Conservation (phyloP, 306 rosid genomes). For the apple (Malus domestica) region DNA sequence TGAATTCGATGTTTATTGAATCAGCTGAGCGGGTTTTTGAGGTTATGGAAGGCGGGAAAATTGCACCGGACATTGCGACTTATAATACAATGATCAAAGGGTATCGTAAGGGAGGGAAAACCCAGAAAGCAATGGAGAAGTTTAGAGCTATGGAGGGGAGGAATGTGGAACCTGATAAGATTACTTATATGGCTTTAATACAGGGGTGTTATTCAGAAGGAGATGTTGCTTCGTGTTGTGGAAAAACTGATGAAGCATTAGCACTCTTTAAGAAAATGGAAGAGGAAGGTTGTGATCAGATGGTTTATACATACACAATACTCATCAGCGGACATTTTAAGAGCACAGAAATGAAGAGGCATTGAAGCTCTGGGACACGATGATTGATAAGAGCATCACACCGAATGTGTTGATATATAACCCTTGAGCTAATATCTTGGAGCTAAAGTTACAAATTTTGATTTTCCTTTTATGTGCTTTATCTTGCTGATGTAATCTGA, state of each 20-base stretch:
- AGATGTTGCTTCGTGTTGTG: slow-evolving; percentile 53
- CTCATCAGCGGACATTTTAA: slow-evolving; percentile 64
- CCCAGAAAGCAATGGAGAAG: slow-evolving; percentile 43
- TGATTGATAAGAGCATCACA: slow-evolving; percentile 77
- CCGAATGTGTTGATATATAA: slow-evolving; percentile 25
- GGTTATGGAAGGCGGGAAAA: slow-evolving; percentile 53
- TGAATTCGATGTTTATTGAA: slow-evolving; percentile 47
- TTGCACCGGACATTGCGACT: slow-evolving; percentile 54
- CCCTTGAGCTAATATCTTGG: no score
- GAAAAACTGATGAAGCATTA: slow-evolving; percentile 60
- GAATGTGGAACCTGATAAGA: slow-evolving; percentile 58
- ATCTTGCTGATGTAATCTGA: no score
- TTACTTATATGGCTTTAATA: slow-evolving; percentile 64
- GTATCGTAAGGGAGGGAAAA: slow-evolving; percentile 59
- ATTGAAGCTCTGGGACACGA: slow-evolving; percentile 63
- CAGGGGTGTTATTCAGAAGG: slow-evolving; percentile 63
- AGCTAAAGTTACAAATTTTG: no score
- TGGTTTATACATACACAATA: slow-evolving; percentile 72
- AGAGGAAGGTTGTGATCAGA: slow-evolving; percentile 71
- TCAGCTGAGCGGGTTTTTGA: slow-evolving; percentile 66
- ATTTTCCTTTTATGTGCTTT: no score
- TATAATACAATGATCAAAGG: slow-evolving; percentile 80
- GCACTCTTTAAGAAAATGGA: slow-evolving; percentile 57
- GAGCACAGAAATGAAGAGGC: slow-evolving; percentile 74
- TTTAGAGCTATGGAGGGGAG: slow-evolving; percentile 51